Evolutionary conservation across 805 yeast genomes (phyloP), one percentile per base, ranked within the genome.

Genomic region (Scheffersomyces lignosus): DNA sequence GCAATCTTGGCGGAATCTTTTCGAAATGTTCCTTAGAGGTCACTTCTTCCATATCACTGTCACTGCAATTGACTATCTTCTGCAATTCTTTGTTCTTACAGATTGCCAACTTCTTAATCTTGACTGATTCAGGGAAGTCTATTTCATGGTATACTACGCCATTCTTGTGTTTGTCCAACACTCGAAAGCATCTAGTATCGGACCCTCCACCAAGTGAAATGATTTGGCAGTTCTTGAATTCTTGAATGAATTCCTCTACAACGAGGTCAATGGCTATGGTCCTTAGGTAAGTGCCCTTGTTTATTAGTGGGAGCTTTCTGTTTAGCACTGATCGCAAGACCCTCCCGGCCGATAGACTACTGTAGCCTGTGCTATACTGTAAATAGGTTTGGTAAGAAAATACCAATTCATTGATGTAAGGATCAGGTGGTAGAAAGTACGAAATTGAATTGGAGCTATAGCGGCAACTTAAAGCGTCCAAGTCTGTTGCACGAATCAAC

Each of bases 181-280:
- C 42, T 7, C 66, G 56, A 52, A 85, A 83, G 12, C 75, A 71
- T 36, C 91, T 55, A 0, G 93, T 83, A 49, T 86, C 95, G 12
- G 87, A 81, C 4, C 95, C 95, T 2, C 90, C 82, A 0, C 95
- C 95, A n/a, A 85, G 53, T 1, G 88, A 82, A 1, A 86, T 61
- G 12, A 85, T 71, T 51, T 83, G 83, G 31, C 76, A 59, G 15
- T 36, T 29, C 3, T 17, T 39, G 31, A 37, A 41, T 38, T 63
- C 54, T 3, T 44, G 30, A 2, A 79, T 31, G 43, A 79, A 81
- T 15, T 54, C 48, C 2, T 66, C 54, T 3, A 80, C 57, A 1
- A 77, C 59, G 5, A 49, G 15, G 49, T 82, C 79, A 18, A 83
- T 75, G 13, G 78, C 57, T 13, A 49, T 54, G 0, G 86, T 80